Evolutionary conservation across 176 grass and related monocot genomes (phyloP), one percentile per base, ranked within the genome.

Genomic region (Alloteropsis semialata): DNA sequence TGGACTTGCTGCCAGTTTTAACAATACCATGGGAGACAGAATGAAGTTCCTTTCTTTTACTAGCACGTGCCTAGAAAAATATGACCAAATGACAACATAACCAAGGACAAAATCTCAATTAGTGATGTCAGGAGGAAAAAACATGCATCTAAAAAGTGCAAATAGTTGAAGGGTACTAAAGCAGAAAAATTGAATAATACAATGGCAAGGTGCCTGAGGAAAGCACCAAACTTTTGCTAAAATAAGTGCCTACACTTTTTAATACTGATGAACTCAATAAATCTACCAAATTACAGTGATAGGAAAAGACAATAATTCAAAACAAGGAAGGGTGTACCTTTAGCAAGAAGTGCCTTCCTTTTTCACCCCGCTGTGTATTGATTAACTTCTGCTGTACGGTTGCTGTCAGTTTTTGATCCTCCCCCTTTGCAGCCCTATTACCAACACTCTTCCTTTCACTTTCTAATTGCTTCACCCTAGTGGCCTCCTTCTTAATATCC

Each of bases 11-110:
- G 17, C 38, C 50, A 69, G 22, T 69, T 43, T 70, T 38, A 81
- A 55, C 50, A 43, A 29, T 29, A 44, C 58, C 64, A 55, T 57
- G 28, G 57, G 36, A 43, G 50, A 57, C 13, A 44, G 36, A 70
- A 44, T 33, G 10, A 49, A 58, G 11, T 21, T 79, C 58, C 44
- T 37, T 59, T 41, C 75, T 79, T 58, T 37, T 72, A 53, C 34
- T 72, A 41, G 54, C 32, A 85, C 38, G 56, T 33, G 16, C 54
- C 83, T 85, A 58, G 42, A 62, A 78, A 44, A 61, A 77, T 32
- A 37, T 65, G 17, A 76, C 10, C 58, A 75, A 18, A 75, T 37
- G 57, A 19, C 15, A 54, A 65, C 43, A 84, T 3, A 59, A 29
- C n/a, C 39, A 29, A 11, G 51, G 65, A 81, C 19, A 49, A 62